Evolutionary conservation across 345 rosid genomes (phyloP), one percentile per base, ranked within the genome.

Genomic region (Populus deltoides): DNA sequence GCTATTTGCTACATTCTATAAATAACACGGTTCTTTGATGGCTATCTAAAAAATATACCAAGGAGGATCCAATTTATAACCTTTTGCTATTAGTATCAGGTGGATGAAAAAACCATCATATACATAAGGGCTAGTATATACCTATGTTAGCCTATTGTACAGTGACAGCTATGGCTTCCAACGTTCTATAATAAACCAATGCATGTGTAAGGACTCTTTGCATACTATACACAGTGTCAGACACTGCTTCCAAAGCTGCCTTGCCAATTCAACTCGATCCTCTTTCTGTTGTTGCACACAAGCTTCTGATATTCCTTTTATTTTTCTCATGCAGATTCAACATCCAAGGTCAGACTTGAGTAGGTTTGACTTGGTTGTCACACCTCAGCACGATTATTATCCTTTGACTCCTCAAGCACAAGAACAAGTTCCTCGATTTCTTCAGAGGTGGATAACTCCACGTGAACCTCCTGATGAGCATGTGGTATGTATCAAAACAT

Each of bases 281-380:
- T 8, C 20, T 7, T 27, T 49, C 66, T 17, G 41, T 22, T 45
- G 33, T 12, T 45, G 10, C 29, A 31, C 43, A 38, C 17, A 72
- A 72, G n/a, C 35, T 55, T 43, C 62, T 33, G 36, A 18, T 53
- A 66, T 66, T 45, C 18, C 6, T 31, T 61, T 51, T 59, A 25
- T 24, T 69, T 39, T 61, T 77, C 12, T 72, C 75, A 87, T 67
- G 82, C 90, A 96, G 99, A 90, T 96, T 70, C 95, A 93, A 86
- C 99, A 92, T 87, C 99, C 99, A 18, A 89, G 98, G 91, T 81
- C 89, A n/a, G 88, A 83, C 20, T 83, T 93, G 85, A 86, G 88
- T 79, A 91, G 97, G 86, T 96, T 96, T 89, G 99, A 96, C 84
- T 78, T 96, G 90, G 97, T 96, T 81, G 90, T 96, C 69, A 90